Evolutionary conservation across 768 basidiomycete genomes (phyloP).

Genomic region (Holtermannia corniformis): DNA sequence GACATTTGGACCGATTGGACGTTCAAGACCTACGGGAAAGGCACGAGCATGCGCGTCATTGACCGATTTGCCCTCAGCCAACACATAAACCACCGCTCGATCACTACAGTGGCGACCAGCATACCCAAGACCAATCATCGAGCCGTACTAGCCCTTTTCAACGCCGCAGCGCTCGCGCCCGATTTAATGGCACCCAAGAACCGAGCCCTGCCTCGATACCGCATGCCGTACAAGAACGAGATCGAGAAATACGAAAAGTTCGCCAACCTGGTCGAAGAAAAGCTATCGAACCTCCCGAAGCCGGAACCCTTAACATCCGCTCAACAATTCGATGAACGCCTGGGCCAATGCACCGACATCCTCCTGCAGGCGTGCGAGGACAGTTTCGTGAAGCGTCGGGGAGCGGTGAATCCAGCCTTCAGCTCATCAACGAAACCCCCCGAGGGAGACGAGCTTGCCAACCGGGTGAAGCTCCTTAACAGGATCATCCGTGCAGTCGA

Average conservation of each 20-base stretch:
- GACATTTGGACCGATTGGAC: background rate
- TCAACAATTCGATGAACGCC: background rate
- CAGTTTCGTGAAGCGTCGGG: no score
- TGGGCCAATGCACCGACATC: background rate
- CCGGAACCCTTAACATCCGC: constrained; percentile 7
- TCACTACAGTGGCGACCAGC: background rate
- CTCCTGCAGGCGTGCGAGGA: background rate
- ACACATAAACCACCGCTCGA: background rate
- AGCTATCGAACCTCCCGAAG: background rate
- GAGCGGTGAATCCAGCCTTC: no score
- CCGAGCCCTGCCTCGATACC: background rate
- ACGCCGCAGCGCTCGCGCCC: background rate
- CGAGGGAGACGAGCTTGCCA: no score
- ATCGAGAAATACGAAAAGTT: background rate
- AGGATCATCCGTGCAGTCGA: no score
- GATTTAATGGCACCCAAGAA: background rate
- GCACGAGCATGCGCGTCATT: background rate
- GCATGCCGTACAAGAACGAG: background rate
- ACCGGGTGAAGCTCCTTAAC: no score
- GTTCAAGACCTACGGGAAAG: background rate
- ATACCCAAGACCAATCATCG: constrained; percentile 6
- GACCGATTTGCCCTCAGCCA: background rate
- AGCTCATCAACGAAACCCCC: no score
- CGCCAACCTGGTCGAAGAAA: background rate
- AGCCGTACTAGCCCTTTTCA: background rate